Conservation (phyloP, 768 basidiomycete species). For the Trametes cinnabarina region DNA sequence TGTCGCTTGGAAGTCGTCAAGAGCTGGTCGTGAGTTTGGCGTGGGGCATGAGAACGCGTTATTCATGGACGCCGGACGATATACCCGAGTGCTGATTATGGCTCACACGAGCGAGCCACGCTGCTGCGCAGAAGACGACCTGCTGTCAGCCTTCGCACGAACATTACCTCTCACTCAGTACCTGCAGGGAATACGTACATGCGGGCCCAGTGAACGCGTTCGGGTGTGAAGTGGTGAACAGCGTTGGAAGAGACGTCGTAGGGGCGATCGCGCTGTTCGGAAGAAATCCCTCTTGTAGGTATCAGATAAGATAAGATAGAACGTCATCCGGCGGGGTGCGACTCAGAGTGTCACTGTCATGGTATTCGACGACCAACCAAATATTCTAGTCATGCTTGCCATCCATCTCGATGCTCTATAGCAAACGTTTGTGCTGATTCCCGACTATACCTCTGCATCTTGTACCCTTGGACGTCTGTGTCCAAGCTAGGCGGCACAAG, state of each 20-base stretch:
- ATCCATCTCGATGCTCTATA: not conserved
- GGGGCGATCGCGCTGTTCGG: no score
- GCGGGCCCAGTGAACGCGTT: not conserved
- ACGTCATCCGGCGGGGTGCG: not conserved
- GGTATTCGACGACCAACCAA: not conserved
- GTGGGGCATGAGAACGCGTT: conserved; percentile 13
- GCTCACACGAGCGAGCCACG: conserved; percentile 7
- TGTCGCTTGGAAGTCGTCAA: not conserved
- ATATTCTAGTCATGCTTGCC: not conserved
- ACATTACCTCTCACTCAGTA: not conserved
- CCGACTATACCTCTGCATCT: no score
- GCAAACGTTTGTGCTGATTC: not conserved
- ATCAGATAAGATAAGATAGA: not conserved
- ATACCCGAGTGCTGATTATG: not conserved
- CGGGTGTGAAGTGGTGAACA: not conserved
- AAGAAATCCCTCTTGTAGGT: no score
- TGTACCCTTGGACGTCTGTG: no score
- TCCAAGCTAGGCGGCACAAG: not conserved
- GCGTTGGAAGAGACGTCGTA: no score
- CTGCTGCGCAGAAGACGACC: not conserved
- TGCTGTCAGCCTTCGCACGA: not conserved
- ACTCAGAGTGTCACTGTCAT: not conserved
- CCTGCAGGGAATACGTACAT: no score
- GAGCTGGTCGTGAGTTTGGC: not conserved
- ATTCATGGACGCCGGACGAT: not conserved